Evolutionary conservation across 1,284 basidiomycete genomes (phyloP).

Genomic region (Papiliotrema nemorosa): DNA sequence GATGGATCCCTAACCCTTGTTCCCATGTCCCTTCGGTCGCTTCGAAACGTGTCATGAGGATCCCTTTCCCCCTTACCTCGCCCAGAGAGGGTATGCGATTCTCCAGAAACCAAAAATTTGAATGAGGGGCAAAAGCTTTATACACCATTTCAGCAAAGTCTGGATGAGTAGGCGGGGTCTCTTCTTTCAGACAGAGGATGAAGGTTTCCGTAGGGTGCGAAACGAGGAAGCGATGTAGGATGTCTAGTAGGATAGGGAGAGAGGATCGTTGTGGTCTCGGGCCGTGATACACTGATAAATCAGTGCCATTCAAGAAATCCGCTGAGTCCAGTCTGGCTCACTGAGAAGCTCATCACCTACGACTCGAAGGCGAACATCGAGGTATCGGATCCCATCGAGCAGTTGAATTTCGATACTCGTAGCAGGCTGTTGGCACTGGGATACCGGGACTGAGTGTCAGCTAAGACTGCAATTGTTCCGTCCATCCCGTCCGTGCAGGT

Average conservation of each 20-base stretch:
- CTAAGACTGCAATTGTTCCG: not conserved
- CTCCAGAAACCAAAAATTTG: conserved; percentile 69
- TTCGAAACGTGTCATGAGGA: conserved; percentile 74
- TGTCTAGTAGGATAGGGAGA: conserved; percentile 57
- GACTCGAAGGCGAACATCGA: conserved; percentile 75
- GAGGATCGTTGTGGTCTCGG: conserved; percentile 67
- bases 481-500: conserved; percentile 43
- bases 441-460: conserved; percentile 23
- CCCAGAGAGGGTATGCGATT: conserved; percentile 72
- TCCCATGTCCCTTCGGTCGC: conserved; percentile 55
- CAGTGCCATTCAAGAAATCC: not conserved
- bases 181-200: conserved; percentile 81
- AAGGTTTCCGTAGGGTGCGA: conserved; percentile 65
- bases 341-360: conserved; percentile 54
- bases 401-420: conserved; percentile 43
- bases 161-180: conserved; percentile 51
- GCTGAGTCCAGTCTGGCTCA: conserved; percentile 14
- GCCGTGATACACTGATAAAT: conserved; percentile 69
- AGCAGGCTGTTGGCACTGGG: conserved; percentile 45
- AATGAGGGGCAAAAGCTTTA: conserved; percentile 57
- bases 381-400: conserved; percentile 61
- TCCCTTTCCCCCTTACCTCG: conserved; percentile 73
- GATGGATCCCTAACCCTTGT: conserved; percentile 68
- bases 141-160: conserved; percentile 65
- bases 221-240: conserved; percentile 62